phyloP scores from a whole-genome alignment of 2,329 filamentous ascomycete species.

The Coniella vitis region DNA sequence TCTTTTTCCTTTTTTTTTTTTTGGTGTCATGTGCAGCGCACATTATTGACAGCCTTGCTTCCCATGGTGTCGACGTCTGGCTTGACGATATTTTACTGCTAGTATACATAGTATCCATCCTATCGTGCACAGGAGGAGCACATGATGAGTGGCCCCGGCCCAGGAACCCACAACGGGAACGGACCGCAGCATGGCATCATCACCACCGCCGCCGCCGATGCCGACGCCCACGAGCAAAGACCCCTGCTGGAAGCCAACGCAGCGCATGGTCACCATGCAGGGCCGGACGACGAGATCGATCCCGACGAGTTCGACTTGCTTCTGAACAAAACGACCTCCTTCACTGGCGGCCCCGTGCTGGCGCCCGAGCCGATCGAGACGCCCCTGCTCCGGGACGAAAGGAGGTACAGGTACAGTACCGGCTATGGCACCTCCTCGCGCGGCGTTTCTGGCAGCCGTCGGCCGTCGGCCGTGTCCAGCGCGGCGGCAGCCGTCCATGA shows the following conservation, averaged over 20 bases:
- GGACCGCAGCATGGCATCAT: neutral
- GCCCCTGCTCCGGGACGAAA: constrained; percentile 33
- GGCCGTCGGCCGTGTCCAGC: constrained; percentile 6
- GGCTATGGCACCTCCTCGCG: constrained; percentile 1
- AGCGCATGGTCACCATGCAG: neutral
- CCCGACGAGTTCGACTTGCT: constrained; percentile 30
- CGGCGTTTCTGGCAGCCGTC: constrained; percentile 4
- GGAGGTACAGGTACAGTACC: constrained; percentile 23
- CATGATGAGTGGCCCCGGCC: neutral
- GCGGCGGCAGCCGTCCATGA: neutral
- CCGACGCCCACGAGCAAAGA: constrained; percentile 10
- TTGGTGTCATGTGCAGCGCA: too few relatives aligned
- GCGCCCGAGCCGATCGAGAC: constrained; percentile 36
- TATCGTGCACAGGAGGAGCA: neutral
- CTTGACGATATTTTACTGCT: too few relatives aligned
- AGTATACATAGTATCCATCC: too few relatives aligned
- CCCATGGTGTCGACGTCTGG: too few relatives aligned
- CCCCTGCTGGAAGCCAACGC: constrained; percentile 8
- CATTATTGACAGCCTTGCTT: too few relatives aligned
- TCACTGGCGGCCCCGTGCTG: constrained; percentile 29
- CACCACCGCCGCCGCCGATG: too few relatives aligned
- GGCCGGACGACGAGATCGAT: constrained; percentile 22
- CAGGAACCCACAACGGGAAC: neutral
- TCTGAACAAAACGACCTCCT: constrained; percentile 34
- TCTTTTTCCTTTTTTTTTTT: too few relatives aligned